phyloP scores from a whole-genome alignment of 2,329 filamentous ascomycete genomes.

The Claviceps cyperi region DNA sequence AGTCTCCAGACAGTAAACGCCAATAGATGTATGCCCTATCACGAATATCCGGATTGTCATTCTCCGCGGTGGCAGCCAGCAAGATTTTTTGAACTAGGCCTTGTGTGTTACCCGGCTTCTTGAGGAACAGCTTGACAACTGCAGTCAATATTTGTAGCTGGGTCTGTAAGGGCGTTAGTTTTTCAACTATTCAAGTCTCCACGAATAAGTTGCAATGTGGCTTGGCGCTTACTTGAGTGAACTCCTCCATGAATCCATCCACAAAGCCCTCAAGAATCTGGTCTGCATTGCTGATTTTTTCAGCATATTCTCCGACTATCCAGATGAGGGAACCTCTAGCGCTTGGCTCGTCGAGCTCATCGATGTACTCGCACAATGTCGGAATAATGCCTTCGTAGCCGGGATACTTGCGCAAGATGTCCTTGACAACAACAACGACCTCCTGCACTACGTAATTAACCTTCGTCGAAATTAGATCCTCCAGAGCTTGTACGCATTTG shows the following conservation, averaged over 20 bases:
- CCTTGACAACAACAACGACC: slow-evolving; percentile 96
- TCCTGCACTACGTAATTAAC: slow-evolving; percentile 99
- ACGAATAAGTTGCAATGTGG: not conserved
- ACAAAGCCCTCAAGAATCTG: slow-evolving; percentile 87
- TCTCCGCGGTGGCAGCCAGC: slow-evolving; percentile 82
- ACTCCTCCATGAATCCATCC: slow-evolving; percentile 89
- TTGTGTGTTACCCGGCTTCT: slow-evolving; percentile 88
- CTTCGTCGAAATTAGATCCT: slow-evolving; percentile 92
- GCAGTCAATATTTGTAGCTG: slow-evolving; percentile 95
- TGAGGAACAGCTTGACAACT: slow-evolving; percentile 92
- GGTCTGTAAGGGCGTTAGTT: slow-evolving; percentile 40
- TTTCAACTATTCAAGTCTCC: not conserved
- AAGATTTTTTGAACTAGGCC: slow-evolving; percentile 86
- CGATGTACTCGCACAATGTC: slow-evolving; percentile 88
- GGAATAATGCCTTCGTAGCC: slow-evolving; percentile 97
- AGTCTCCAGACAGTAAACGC: slow-evolving; percentile 85
- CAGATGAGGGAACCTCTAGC: slow-evolving; percentile 87
- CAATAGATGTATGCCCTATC: slow-evolving; percentile 98
- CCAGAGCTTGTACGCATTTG: slow-evolving; percentile 83
- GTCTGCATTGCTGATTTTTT: slow-evolving; percentile 98
- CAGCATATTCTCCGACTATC: slow-evolving; percentile 98
- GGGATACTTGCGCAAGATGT: slow-evolving; percentile 93
- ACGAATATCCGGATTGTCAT: slow-evolving; percentile 93
- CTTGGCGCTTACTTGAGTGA: slow-evolving; percentile 55
- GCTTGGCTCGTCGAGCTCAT: slow-evolving; percentile 88